Conservation (phyloP, 192 early-diverging fungal species). For the Chytriomyces sp. region DNA sequence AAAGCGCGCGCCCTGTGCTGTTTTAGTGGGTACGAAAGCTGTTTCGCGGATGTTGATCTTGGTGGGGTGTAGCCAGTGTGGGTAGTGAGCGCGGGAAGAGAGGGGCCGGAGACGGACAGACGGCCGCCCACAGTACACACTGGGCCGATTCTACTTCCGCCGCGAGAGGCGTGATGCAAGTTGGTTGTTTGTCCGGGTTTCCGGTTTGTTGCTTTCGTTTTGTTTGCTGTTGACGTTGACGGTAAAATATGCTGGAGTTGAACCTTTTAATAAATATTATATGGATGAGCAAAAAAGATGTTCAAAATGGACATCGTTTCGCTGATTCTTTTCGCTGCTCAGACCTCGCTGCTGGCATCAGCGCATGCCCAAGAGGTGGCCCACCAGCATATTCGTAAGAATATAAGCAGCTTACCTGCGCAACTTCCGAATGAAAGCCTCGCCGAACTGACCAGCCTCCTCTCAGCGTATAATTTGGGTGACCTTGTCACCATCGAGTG, state of each 20-base stretch:
- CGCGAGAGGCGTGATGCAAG: no score
- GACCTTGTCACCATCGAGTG: conserved; percentile 40
- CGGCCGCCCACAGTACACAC: no score
- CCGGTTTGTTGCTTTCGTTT: neutral
- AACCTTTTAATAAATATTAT: neutral
- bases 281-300: neutral
- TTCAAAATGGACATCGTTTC: neutral
- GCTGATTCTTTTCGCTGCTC: neutral
- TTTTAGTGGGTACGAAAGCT: no score
- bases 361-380: neutral
- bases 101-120: no score
- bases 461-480: conserved; percentile 30
- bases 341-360: neutral
- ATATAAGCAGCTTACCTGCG: neutral
- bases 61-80: no score
- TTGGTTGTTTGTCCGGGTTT: neutral
- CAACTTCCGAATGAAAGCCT: neutral
- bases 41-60: no score
- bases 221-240: neutral
- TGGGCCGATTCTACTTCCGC: no score
- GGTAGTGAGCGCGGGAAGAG: no score
- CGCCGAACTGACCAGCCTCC: neutral
- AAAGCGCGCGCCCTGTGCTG: no score
- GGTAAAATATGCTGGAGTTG: neutral
- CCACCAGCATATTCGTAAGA: conserved; percentile 23